Percentiles rank a stretch among this genome's conserved stretches.
Evolutionary conservation across 1,284 basidiomycete genomes (phyloP).

Genomic region (Trichosporon sp.): DNA sequence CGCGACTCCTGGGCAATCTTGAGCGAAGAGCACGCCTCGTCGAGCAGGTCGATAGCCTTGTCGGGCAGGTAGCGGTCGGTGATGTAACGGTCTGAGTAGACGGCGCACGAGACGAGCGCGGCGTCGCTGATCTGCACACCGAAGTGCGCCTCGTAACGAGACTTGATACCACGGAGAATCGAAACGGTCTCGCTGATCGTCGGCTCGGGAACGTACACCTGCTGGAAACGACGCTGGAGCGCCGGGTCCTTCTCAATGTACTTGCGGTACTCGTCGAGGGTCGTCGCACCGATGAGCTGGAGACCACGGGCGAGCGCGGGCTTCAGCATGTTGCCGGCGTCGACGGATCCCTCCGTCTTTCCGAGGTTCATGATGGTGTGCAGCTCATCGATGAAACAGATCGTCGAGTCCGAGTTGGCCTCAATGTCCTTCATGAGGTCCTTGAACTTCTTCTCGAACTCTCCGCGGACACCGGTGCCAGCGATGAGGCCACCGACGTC

Average conservation of each 20-base stretch:
- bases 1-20: conserved; percentile 88
- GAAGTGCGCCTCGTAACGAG: conserved; percentile 82
- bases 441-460: conserved; percentile 92
- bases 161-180: conserved; percentile 82
- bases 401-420: conserved; percentile 67
- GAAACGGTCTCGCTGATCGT: conserved; percentile 82
- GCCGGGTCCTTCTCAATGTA: conserved; percentile 91
- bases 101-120: conserved; percentile 81
- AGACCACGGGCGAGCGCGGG: conserved; percentile 76
- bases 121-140: conserved; percentile 87
- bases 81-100: conserved; percentile 79
- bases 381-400: conserved; percentile 90
- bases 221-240: conserved; percentile 86
- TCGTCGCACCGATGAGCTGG: conserved; percentile 84
- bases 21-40: conserved; percentile 85
- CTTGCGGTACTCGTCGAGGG: conserved; percentile 86
- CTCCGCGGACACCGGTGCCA: conserved; percentile 83
- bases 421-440: conserved; percentile 82
- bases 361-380: conserved; percentile 68
- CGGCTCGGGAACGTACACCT: conserved; percentile 83
- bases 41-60: conserved; percentile 81
- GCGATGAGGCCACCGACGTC: conserved; percentile 80
- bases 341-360: conserved; percentile 87
- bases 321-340: conserved; percentile 71
- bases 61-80: conserved; percentile 85